Evolutionary conservation across 73 alveolate genomes (phyloP), one percentile per base, ranked within the genome.

Genomic region (Paramecium biaurelia): DNA sequence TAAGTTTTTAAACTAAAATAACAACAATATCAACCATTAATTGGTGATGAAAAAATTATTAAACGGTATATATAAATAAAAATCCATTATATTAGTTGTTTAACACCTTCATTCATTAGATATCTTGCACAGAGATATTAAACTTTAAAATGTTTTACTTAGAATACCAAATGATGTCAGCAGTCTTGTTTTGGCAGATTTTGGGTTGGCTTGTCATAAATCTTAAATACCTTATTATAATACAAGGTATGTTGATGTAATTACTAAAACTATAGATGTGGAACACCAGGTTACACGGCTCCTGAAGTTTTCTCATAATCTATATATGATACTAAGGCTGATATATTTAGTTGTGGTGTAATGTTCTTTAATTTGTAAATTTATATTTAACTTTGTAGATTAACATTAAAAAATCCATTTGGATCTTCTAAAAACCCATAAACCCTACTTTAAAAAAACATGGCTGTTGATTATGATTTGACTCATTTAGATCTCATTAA

Each of bases 261-360:
- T n/a, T 12, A 12, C 8, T 4, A 47, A 26, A 63, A 12, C 26
- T 2, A 7, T 14, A 76, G 94, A 93, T 93, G 96, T n/a, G 98
- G 98, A 7, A 94, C 98, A 20, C 92, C 97, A 2, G 98, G 98
- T 10, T 96, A 92, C 92, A 93, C 95, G 70, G 98, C 98, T 21
- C 98, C 98, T 38, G 98, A 96, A 35, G 93, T 96, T 8, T 86
- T 96, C 32, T 79, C 86, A 87, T 92, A 95, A 53, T 58, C 42
- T 42, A 90, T 82, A 2, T 96, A 96, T 92, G 93, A 90, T 85
- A 41, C 43, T 76, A 92, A 93, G 41, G 89, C 93, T 21, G 98
- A 96, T 92, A 93, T 95, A 42, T 96, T 95, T 92, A 92, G 96
- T 41, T 85, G 93, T 12, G 98, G 98, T 4, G 95, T 96, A 18